Percentiles rank a stretch among this genome's conserved stretches.
Conservation (phyloP, 257 asterid species). For the Solanum paucissectum region DNA sequence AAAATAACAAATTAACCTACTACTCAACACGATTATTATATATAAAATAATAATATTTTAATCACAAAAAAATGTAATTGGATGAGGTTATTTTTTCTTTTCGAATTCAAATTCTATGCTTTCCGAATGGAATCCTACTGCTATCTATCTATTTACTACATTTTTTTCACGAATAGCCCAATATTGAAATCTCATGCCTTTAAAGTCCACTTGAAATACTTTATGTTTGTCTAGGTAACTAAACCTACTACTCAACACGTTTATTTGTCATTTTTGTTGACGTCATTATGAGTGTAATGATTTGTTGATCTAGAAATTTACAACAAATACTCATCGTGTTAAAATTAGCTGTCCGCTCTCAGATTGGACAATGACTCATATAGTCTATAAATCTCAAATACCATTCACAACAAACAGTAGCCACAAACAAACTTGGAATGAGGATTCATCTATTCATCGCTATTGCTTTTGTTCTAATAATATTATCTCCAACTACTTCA, state of each 20-base stretch:
- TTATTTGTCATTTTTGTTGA: not conserved
- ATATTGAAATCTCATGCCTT: not conserved
- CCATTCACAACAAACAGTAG: not conserved
- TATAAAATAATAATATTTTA: too few relatives aligned
- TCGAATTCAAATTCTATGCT: too few relatives aligned
- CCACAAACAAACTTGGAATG: not conserved
- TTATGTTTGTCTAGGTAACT: not conserved
- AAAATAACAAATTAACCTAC: not conserved
- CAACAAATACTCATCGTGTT: not conserved
- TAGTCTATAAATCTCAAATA: not conserved
- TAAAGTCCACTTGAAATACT: not conserved
- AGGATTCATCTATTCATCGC: not conserved
- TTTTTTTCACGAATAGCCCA: not conserved
- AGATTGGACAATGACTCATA: not conserved
- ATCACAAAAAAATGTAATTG: too few relatives aligned
- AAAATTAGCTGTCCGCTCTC: not conserved
- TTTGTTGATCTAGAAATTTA: not conserved
- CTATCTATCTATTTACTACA: too few relatives aligned
- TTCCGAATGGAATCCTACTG: too few relatives aligned
- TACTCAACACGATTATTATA: not conserved
- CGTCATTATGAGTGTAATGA: too few relatives aligned
- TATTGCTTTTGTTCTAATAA: not conserved
- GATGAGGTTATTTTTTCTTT: too few relatives aligned
- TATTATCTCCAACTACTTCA: slow-evolving; percentile 13
- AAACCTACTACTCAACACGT: not conserved